Evolutionary conservation across 176 grass and related monocot species (phyloP), one percentile per base, ranked within the genome.

Genomic region (Aegilops longissima): DNA sequence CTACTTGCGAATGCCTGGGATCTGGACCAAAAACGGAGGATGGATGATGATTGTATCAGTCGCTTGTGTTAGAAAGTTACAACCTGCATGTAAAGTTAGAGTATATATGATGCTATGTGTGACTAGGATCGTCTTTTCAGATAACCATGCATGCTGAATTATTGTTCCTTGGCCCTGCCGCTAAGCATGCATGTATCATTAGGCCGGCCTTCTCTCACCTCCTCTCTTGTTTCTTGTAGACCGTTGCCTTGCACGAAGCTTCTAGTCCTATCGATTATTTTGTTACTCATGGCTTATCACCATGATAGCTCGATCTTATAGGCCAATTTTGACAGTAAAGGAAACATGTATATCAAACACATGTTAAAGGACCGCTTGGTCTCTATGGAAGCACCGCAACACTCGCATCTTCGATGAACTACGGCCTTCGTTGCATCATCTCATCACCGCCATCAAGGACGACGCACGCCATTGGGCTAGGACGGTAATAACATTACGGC

Each of bases 161-260:
- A 91, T 91, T 52, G 89, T 91, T 91, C 10, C 89, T 88, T 91
- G 71, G 70, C 77, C 9, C 81, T 40, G 70, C 70, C 85, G 89
- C 89, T 91, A 91, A 85, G 89, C 70, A 84, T 86, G 89, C 70
- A 84, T 80, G 23, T 61, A 86, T 89, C 44, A 79, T 86, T 47
- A 82, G 66, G 20, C 45, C 27, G 11, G n/a, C 71, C n/a, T 73
- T 47, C 39, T 47, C 52, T 20, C 52, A 56, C 5, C 71, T 8
- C n/a, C 70, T 45, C 10, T 17, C 39, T 14, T 27, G 39, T 24
- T 44, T 72, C 66, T 69, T 69, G 8, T 66, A 16, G 29, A 30
- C 64, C 29, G 64, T 56, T 56, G 17, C 17, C 52, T 56, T 20
- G 17, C 52, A 56, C 52, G 18, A 51, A 51, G 47, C 47, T 51